Evolutionary conservation across 164 flowering plant genomes (phyloP).

Genomic region (Protea cynaroides): DNA sequence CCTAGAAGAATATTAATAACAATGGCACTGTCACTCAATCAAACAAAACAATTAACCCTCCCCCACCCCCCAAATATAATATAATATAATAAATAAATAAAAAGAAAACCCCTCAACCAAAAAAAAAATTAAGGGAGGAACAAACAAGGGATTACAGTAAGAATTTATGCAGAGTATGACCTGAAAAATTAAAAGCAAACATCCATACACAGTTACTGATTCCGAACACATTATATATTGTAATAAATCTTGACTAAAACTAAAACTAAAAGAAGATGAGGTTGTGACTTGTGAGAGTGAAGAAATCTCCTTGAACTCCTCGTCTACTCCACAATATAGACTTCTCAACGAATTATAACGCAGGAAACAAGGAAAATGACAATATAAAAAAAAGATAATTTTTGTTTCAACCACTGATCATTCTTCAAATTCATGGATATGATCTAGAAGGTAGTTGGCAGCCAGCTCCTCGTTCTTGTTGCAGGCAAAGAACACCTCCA

Average conservation of each 20-base stretch:
- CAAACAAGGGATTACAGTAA: no score
- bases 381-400: neutral
- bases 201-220: neutral
- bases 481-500: slow-evolving; percentile 72
- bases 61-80: no score
- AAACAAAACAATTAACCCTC: no score
- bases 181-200: neutral
- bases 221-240: neutral
- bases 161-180: no score
- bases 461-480: slow-evolving; percentile 74
- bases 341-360: no score
- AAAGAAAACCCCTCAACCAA: no score
- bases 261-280: neutral
- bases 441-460: slow-evolving; percentile 66
- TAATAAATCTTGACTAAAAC: neutral
- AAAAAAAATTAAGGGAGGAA: no score
- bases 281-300: neutral
- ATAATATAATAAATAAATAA: no score
- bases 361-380: neutral
- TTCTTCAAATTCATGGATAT: slow-evolving; percentile 59
- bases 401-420: slow-evolving; percentile 13
- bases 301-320: neutral
- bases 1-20: no score
- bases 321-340: no score
- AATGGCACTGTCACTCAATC: no score